Percentiles rank a stretch among this genome's conserved stretches.
Evolutionary conservation across 2,329 filamentous ascomycete genomes (phyloP).

Genomic region (Colletotrichum magnum): DNA sequence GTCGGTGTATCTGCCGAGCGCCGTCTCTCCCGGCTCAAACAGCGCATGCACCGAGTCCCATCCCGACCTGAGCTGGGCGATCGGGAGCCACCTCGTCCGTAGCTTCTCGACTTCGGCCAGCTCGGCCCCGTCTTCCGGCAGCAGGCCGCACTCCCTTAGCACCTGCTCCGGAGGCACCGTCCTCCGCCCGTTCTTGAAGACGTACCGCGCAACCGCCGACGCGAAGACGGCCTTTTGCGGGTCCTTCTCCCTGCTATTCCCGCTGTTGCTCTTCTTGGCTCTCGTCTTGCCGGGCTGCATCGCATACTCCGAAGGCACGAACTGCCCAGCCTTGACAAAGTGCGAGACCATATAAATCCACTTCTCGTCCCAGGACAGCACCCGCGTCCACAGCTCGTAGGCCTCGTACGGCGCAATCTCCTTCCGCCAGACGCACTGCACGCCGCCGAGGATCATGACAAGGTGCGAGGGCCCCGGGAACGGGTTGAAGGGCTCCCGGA

Average conservation of each 20-base stretch:
- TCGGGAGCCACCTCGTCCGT: slow-evolving; percentile 8
- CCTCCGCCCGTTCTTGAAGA: slow-evolving; percentile 84
- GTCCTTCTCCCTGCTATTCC: slow-evolving; percentile 44
- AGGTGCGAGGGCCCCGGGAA: slow-evolving; percentile 66
- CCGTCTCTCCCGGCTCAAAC: slow-evolving; percentile 20
- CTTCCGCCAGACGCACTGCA: slow-evolving; percentile 25
- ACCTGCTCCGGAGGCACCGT: slow-evolving; percentile 87
- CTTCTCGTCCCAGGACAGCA: slow-evolving; percentile 78
- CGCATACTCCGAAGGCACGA: slow-evolving; percentile 67
- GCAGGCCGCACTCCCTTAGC: slow-evolving; percentile 77
- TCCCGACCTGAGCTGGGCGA: slow-evolving; percentile 19
- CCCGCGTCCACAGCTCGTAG: slow-evolving; percentile 37
- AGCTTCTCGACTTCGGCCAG: slow-evolving; percentile 17
- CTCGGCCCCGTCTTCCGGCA: slow-evolving; percentile 68
- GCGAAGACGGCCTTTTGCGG: slow-evolving; percentile 77
- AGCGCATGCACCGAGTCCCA: slow-evolving; percentile 22
- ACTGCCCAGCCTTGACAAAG: slow-evolving; percentile 75
- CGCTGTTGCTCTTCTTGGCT: background rate
- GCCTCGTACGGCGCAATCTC: slow-evolving; percentile 36
- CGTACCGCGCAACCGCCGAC: slow-evolving; percentile 82
- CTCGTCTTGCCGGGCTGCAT: slow-evolving; percentile 35
- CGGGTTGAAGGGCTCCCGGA: slow-evolving; percentile 54
- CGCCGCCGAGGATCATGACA: slow-evolving; percentile 62
- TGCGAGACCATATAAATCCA: slow-evolving; percentile 84
- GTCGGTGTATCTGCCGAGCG: slow-evolving; percentile 26